Evolutionary conservation across 2,329 filamentous ascomycete species (phyloP), one percentile per base, ranked within the genome.

Genomic region (Arthroderma uncinatum): DNA sequence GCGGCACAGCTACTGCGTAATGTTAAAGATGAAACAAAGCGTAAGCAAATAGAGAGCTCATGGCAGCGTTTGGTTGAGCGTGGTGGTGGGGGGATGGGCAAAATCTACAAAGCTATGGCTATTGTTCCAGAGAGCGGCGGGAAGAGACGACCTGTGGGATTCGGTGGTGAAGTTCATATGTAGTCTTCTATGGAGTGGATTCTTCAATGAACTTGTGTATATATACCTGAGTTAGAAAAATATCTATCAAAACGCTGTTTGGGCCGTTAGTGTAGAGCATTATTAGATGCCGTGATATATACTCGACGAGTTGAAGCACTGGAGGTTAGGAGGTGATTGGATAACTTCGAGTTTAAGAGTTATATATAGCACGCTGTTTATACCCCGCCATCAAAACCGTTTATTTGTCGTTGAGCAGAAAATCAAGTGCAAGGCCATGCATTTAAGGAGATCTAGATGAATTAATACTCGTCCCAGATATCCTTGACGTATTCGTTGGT

Each of bases 81-180:
- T 42, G 85, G 87, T 0, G 86, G 84, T 1, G 83, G 82, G 54
- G 92, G 90, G 0, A 98, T 98, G 93, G 93, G 93, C 0, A 91
- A 85, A 74, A 76, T 95, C 21, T 98, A 98, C 71, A 96, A 97
- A 74, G 91, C 83, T 23, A 79, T 98, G 79, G 88, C 91, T 10
- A 89, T 98, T 64, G 68, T 97, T 65, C 93, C 93, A 0, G 86
- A 91, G 71, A 88, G 87, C 62, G 80, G 78, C 36, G 85, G 86
- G 1, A 79, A 76, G 60, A 82, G 90, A 65, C 79, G 85, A 59
- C 92, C 92, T 1, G 90, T 95, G 56, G 93, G 93, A 0, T 97
- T 98, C 75, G 93, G 93, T 0, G 93, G 92, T 0, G 83, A 64
- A 72, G 64, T 75, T 58, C 62, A 61, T 48, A 62, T 55, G 47